Conservation (phyloP, 441 rosid genomes). For the Dalechampia spathulata region DNA sequence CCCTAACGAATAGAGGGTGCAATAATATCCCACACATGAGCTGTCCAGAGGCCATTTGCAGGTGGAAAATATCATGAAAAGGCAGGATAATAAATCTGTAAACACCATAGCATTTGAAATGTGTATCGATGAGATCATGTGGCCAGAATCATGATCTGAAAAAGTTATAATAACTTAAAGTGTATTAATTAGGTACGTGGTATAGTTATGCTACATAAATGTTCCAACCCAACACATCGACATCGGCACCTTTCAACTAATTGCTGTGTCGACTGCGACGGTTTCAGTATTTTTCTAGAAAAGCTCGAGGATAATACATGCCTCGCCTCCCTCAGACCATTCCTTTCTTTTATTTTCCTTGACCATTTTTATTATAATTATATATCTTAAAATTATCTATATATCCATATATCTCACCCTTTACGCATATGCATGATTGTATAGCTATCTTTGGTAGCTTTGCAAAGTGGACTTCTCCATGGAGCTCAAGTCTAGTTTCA, state of each 20-base stretch:
- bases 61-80: not conserved
- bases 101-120: not conserved
- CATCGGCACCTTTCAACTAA: conserved; percentile 18
- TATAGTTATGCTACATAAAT: conserved; percentile 19
- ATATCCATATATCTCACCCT: too few species aligned
- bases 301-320: conserved; percentile 3
- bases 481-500: conserved; percentile 21
- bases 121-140: not conserved
- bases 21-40: conserved; percentile 29
- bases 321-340: not conserved
- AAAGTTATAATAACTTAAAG: not conserved
- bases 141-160: too few species aligned
- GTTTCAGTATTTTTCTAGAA: conserved; percentile 8
- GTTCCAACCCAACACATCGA: conserved; percentile 24
- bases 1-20: conserved; percentile 20
- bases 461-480: too few species aligned
- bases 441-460: too few species aligned
- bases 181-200: conserved; percentile 1
- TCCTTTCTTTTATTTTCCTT: too few species aligned
- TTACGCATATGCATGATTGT: too few species aligned
- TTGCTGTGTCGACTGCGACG: conserved; percentile 27
- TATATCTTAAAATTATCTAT: too few species aligned
- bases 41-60: conserved; percentile 4
- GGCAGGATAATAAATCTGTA: not conserved
- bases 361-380: too few species aligned